A percentile compares a stretch with the other conserved stretches of the same genome.
These are phyloP conservation scores for Oryza meyeriana DNA, from an alignment of 176 grass and related monocot species.

Conservation along the genomic window DNA sequence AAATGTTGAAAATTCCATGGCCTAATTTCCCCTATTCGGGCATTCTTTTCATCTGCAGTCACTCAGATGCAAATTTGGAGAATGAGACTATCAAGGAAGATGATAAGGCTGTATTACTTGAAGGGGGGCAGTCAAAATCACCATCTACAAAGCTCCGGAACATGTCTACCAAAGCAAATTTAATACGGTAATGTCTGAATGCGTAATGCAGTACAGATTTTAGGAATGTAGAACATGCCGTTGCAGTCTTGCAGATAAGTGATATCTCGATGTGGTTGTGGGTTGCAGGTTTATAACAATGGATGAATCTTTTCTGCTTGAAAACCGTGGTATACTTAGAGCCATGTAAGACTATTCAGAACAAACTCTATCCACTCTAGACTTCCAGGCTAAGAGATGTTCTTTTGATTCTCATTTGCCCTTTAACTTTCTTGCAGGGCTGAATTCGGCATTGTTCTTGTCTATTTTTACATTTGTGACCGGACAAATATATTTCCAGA, in stretches of 20 bases:
- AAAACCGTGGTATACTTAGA: slow-evolving; percentile 70
- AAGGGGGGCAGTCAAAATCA: slow-evolving; percentile 51
- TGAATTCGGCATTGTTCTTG: slow-evolving; percentile 63
- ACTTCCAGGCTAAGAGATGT: neutral
- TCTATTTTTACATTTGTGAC: slow-evolving; percentile 87
- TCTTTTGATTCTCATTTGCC: neutral
- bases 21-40: neutral
- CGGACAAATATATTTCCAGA: slow-evolving; percentile 82
- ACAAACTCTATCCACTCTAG: slow-evolving; percentile 13
- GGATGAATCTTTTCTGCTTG: slow-evolving; percentile 79
- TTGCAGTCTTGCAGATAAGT: neutral
- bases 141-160: slow-evolving; percentile 51
- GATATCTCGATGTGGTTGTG: slow-evolving; percentile 14
- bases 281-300: slow-evolving; percentile 69
- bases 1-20: neutral
- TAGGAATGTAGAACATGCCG: neutral
- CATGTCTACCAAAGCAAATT: slow-evolving; percentile 50
- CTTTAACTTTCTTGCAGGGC: slow-evolving; percentile 48
- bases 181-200: slow-evolving; percentile 34
- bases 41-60: slow-evolving; percentile 35
- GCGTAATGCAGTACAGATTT: slow-evolving; percentile 3
- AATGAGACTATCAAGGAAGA: slow-evolving; percentile 45
- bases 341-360: slow-evolving; percentile 60
- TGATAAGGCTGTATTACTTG: slow-evolving; percentile 52
- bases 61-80: slow-evolving; percentile 50